A percentile compares a stretch with the other conserved stretches of the same genome.
Conservation (phyloP, 2,329 filamentous ascomycete species). For the Helicocarpus griseus region DNA sequence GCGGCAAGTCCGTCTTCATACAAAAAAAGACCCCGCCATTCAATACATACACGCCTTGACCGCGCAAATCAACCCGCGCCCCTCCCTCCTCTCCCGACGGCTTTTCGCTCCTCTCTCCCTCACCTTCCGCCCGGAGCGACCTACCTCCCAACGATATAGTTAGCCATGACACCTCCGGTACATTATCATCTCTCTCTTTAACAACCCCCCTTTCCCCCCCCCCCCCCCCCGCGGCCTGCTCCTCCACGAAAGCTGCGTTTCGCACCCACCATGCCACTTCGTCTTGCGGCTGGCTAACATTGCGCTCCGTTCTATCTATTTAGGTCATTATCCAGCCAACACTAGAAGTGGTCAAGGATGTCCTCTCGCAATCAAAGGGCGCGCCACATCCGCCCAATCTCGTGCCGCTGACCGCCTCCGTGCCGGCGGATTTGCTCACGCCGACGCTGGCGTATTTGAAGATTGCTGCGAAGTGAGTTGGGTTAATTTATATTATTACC, state of each 20-base stretch:
- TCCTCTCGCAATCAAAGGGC: conserved; percentile 43
- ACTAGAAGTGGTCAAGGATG: conserved; percentile 48
- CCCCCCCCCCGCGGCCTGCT: not conserved
- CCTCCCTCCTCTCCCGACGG: too few relatives aligned
- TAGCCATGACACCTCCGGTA: too few relatives aligned
- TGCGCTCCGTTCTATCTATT: too few relatives aligned
- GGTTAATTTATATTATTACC: too few relatives aligned
- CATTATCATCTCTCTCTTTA: not conserved
- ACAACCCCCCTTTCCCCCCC: not conserved
- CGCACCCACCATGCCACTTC: not conserved
- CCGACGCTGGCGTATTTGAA: conserved; percentile 95
- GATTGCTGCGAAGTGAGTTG: conserved; percentile 60
- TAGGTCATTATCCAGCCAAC: conserved; percentile 50
- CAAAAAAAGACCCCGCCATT: too few relatives aligned
- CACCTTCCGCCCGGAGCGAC: too few relatives aligned
- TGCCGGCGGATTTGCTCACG: conserved; percentile 85
- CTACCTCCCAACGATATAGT: too few relatives aligned
- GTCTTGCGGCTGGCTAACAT: too few relatives aligned
- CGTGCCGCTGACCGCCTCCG: conserved; percentile 71
- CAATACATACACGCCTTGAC: too few relatives aligned
- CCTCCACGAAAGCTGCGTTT: not conserved
- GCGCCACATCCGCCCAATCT: conserved; percentile 60
- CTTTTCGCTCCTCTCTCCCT: too few relatives aligned
- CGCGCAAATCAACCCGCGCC: too few relatives aligned
- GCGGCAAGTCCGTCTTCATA: too few relatives aligned